Percentiles rank a stretch among this genome's conserved stretches.
Conservation (phyloP, 805 yeast genomes). For the Candida caryicola region DNA sequence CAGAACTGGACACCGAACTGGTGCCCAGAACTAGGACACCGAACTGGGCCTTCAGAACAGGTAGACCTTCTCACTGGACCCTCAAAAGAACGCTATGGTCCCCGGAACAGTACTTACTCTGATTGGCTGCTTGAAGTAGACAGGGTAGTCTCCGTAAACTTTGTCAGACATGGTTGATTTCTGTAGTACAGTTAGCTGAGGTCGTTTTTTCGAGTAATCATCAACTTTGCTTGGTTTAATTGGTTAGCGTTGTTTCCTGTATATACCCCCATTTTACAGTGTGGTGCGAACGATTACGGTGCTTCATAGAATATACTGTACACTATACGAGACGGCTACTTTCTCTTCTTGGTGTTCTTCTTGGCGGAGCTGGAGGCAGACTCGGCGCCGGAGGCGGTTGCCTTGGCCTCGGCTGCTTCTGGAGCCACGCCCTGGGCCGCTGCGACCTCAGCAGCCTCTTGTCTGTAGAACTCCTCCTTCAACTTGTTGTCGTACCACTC, state of each 20-base stretch:
- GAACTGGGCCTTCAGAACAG: too few relatives aligned
- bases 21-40: too few relatives aligned
- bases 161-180: slow-evolving; percentile 25
- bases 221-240: slow-evolving; percentile 3
- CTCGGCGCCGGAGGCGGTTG: slow-evolving; percentile 7
- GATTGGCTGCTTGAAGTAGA: slow-evolving; percentile 59
- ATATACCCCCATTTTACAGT: too few relatives aligned
- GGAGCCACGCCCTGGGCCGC: slow-evolving; percentile 10
- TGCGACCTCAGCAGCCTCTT: slow-evolving; percentile 22
- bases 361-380: slow-evolving; percentile 6
- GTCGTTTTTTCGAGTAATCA: slow-evolving; percentile 3
- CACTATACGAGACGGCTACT: not conserved
- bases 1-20: too few relatives aligned
- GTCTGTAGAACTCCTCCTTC: slow-evolving; percentile 29
- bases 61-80: too few relatives aligned
- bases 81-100: too few relatives aligned
- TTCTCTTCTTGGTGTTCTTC: slow-evolving; percentile 6
- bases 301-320: too few relatives aligned
- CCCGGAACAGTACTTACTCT: slow-evolving; percentile 56
- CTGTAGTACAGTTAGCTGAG: not conserved
- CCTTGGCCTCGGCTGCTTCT: not conserved
- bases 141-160: slow-evolving; percentile 51
- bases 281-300: too few relatives aligned
- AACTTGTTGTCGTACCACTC: slow-evolving; percentile 50
- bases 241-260: slow-evolving; percentile 3